phyloP scores from a whole-genome alignment of 371 early-diverging fungal genomes.

The Rhizopus delemar region DNA sequence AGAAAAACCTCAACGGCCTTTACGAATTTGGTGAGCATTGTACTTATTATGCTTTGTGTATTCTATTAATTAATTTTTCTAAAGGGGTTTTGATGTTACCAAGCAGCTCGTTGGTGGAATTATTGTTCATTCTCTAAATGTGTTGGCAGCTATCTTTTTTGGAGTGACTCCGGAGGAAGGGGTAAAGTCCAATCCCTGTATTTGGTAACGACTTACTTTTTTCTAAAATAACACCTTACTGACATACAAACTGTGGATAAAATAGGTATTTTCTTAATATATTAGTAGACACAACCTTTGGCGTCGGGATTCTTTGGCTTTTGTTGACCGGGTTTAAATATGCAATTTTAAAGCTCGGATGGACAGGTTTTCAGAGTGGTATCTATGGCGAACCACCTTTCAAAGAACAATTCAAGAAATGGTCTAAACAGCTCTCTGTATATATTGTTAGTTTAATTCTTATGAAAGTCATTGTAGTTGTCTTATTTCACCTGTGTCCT shows the following conservation, averaged over 20 bases:
- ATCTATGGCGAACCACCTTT: conserved; percentile 67
- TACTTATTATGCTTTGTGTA: background rate
- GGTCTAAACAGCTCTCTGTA: conserved; percentile 60
- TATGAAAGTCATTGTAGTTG: conserved; percentile 63
- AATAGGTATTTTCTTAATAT: conserved; percentile 73
- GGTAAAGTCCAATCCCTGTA: conserved; percentile 63
- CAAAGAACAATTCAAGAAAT: conserved; percentile 45
- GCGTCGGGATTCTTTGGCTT: conserved; percentile 64
- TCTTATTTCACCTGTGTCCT: conserved; percentile 49
- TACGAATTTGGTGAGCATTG: conserved; percentile 59
- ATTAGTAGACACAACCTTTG: conserved; percentile 68
- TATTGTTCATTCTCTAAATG: conserved; percentile 64
- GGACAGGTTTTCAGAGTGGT: conserved; percentile 57
- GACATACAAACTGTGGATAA: background rate
- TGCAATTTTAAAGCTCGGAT: conserved; percentile 31
- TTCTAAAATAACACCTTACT: too few species aligned
- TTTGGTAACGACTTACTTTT: conserved; percentile 49
- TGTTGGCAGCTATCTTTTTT: conserved; percentile 60
- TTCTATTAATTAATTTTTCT: conserved; percentile 1
- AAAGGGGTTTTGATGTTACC: conserved; percentile 66
- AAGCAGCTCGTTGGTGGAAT: conserved; percentile 67
- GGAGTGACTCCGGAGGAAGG: conserved; percentile 52
- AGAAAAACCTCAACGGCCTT: conserved; percentile 64
- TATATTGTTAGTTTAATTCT: conserved; percentile 56
- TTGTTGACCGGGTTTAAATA: conserved; percentile 51